A percentile compares a stretch with the other conserved stretches of the same genome.
phyloP scores from a whole-genome alignment of 768 basidiomycete genomes.

The Clavulina sp. region DNA sequence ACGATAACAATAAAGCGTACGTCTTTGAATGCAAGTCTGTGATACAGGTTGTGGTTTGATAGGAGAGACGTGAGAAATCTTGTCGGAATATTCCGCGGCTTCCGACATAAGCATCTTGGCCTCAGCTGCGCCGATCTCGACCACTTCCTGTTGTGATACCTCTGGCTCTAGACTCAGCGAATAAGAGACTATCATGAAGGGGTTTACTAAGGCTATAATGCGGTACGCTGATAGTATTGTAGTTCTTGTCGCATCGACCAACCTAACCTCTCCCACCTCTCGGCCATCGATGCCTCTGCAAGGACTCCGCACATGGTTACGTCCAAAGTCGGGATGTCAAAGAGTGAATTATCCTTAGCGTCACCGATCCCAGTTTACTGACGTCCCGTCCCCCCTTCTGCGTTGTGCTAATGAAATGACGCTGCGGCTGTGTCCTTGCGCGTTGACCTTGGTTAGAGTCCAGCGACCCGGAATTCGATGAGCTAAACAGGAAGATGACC shows the following conservation, averaged over 20 bases:
- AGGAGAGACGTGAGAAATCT: too few relatives aligned
- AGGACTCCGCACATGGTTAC: constrained; percentile 88
- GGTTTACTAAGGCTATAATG: constrained; percentile 56
- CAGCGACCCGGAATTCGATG: constrained; percentile 77
- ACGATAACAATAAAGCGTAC: too few relatives aligned
- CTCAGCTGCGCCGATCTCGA: too few relatives aligned
- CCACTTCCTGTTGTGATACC: too few relatives aligned
- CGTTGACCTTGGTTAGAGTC: constrained; percentile 33
- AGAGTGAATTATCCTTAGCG: constrained; percentile 48
- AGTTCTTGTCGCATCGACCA: background rate
- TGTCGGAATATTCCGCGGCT: too few relatives aligned
- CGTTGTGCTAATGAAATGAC: constrained; percentile 6
- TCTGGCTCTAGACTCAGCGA: too few relatives aligned
- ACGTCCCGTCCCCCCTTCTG: background rate
- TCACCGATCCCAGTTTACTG: background rate
- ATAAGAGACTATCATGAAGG: too few relatives aligned
- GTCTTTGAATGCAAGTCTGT: too few relatives aligned
- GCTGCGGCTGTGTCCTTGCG: background rate
- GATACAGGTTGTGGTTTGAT: too few relatives aligned
- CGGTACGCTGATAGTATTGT: constrained; percentile 30
- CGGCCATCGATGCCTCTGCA: background rate
- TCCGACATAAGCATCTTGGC: too few relatives aligned
- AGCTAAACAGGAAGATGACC: constrained; percentile 61
- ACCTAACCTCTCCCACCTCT: background rate
- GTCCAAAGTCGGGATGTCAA: constrained; percentile 75